phyloP scores from a whole-genome alignment of 2,329 filamentous ascomycete genomes.

The Macrophomina tecta region DNA sequence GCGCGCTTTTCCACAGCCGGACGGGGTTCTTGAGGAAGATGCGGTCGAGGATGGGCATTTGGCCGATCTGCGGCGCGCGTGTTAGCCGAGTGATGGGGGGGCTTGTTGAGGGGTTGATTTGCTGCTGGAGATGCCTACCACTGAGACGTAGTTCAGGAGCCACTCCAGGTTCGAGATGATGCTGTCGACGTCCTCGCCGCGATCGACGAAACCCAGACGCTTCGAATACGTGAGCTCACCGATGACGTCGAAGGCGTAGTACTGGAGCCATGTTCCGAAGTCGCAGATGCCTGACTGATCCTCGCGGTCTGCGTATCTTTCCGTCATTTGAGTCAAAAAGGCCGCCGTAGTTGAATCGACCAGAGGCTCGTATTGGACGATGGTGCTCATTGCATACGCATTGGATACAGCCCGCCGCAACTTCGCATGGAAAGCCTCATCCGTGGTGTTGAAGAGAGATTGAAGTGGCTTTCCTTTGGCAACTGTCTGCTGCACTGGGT shows the following conservation, averaged over 20 bases:
- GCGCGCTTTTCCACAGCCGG: conserved; percentile 35
- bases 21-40: conserved; percentile 23
- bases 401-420: conserved; percentile 16
- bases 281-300: conserved; percentile 28
- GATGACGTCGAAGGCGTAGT: conserved; percentile 32
- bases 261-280: conserved; percentile 51
- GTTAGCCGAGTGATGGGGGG: not conserved
- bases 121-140: not conserved
- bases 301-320: not conserved
- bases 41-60: conserved; percentile 27
- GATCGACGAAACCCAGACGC: conserved; percentile 30
- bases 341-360: conserved; percentile 38
- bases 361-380: conserved; percentile 34
- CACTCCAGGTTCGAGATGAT: conserved; percentile 9
- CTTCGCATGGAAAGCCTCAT: conserved; percentile 34
- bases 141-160: conserved; percentile 7
- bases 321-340: conserved; percentile 35
- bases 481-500: not conserved
- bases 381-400: conserved; percentile 35
- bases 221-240: conserved; percentile 31
- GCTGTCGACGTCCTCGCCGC: conserved; percentile 28
- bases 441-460: conserved; percentile 5
- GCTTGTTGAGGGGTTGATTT: not conserved
- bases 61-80: not conserved
- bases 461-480: not conserved